Evolutionary conservation across 768 basidiomycete genomes (phyloP), one percentile per base, ranked within the genome.

Genomic region (Zangia roseola): DNA sequence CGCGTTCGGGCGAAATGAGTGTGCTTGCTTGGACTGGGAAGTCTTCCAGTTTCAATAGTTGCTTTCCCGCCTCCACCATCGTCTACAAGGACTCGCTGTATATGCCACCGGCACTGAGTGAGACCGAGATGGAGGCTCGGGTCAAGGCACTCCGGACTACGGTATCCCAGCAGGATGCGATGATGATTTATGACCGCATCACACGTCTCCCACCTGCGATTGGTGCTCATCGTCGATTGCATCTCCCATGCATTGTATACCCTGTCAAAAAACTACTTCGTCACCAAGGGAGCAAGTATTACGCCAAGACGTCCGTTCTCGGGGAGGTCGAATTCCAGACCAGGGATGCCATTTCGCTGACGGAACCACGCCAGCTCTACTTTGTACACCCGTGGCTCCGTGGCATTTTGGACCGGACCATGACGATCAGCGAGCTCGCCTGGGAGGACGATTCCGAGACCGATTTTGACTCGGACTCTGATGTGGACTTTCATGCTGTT

Each of bases 311-410:
- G 10, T 28, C 53, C 10, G 38, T 33, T 10, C 40, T 54, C 7
- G 53, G 50, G 30, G 49, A 54, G 24, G 41, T 54, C 9, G 26
- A 34, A 8, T 52, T 54, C 16, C 45, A 40, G 33, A 52, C 50
- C 10, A 20, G n/a, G n/a, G 44, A 40, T n/a, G 19, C 39, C 34
- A 19, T 52, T n/a, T 33, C 45, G 19, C 37, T 43, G 19, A 30
- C 25, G 16, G 44, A 49, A 43, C 28, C 50, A 12, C 44, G 45
- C 45, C 40, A 54, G 28, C 19, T 52, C 4, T 38, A 21, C 21
- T 34, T 56, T 19, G 55, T 55, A 26, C 35, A 50, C 41, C 55
- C 55, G 2, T 55, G 55, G 55, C 34, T 50, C 24, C 10, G 43
- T 37, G 21, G 25, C 25, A 40, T 56, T 25, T 31, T 49, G 6